Base-by-base conservation (phyloP, 345 rosid genomes). In the Citropsis articulata region DNA sequence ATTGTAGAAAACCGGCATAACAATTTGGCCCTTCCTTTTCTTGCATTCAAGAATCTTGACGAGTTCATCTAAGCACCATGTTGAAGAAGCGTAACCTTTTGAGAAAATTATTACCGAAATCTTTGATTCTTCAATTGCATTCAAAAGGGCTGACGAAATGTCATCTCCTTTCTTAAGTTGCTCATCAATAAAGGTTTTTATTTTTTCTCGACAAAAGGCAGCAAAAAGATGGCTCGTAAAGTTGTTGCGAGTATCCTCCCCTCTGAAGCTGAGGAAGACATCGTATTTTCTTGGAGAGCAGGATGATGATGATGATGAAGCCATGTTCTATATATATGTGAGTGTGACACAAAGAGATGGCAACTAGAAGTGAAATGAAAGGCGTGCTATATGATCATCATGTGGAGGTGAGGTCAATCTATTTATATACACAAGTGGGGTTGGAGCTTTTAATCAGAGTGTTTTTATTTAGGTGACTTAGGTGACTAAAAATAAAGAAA, bases 1-100 rank as follows among this genome's bases (percentile, higher is more conserved):
- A 22, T 75, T 18, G 56, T 75, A 75, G 45, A 75, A 73, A 59
- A 73, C n/a, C 5, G 77, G 77, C 5, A 59, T 16, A n/a, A 73
- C 67, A 3, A 35, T 18, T 16, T 73, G 67, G 1, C 55, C 22
- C 7, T 24, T n/a, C 57, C 21, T 53, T 53, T 53, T 18, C 57
- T 53, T 4, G 7, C 21, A 53, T 53, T 18, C 21, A 18, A 53
- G 22, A 53, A 53, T 53, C 57, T 6, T 53, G 7, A 53, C 22
- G 22, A 53, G 57, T 19, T 53, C 57, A 19, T 53, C 57, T 22
- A 53, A 19, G 22, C 57, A 53, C 57, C 57, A 53, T 18, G 6
- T 53, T 16, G 57, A 53, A 53, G 57, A 53, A 18, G 57, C 57
- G 0, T 53, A 53, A 6, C 22, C 21, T 19, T 53, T 53, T 53